Base-by-base conservation (phyloP, 768 basidiomycete genomes). In the Suillus weaverae region DNA sequence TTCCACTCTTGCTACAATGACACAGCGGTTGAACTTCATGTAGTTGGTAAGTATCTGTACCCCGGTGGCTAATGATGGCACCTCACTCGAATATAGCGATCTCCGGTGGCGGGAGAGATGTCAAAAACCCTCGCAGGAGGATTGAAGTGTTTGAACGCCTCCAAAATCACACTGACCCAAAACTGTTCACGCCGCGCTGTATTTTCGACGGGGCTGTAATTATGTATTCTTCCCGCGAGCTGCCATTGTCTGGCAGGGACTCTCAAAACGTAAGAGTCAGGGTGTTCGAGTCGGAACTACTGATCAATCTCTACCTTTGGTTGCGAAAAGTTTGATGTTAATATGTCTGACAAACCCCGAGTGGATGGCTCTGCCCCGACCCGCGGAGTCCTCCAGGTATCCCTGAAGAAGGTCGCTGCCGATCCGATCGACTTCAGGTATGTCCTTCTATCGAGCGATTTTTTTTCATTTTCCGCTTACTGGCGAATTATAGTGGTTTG, bases 181-280 rank as follows among this genome's bases (percentile, higher is more conserved):
- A 61, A 0, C 9, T 78, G 0, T 86, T 86, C 66, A 75, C 69
- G 14, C 83, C 83, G 0, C 78, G 77, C 16, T 73, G 78, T 4
- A 68, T 86, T 5, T 86, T 82, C 62, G 85, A 86, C 59, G 81
- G 84, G 0, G 74, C 75, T 5, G 75, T 76, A 0, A 79, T 85
- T 0, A 69, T 82, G 0, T 86, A 82, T 43, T 73, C 81, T 0
- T 75, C 80, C 0, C 67, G 62, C 0, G 61, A 43, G 0, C 73
- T 83, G 4, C 59, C 74, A 2, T 70, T 80, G 11, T 38, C 69
- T 22, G 70, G 67, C 20, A 75, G 78, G 0, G 75, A 76, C 14
- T 64, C 71, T 2, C 72, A 70, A 0, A 73, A 69, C 41, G 80
- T 79, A 54, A 57, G 77, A 68, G n/a, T 18, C 26, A 16, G 11